Base-by-base conservation (phyloP, 331 rosid genomes). In the Pyrus hybrid region DNA sequence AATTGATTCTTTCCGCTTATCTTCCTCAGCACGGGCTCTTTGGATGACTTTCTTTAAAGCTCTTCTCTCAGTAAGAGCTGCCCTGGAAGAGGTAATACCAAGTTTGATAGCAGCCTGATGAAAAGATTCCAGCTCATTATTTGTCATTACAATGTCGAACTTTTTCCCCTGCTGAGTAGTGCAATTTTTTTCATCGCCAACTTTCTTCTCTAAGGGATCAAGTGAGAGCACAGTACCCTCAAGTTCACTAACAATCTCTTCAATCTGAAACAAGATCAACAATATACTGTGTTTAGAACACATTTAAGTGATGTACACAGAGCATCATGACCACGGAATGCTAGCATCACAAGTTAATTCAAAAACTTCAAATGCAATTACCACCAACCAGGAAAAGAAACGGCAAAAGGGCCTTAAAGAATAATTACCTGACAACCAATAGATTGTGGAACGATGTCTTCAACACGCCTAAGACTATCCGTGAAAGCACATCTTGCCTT, bases 41-140 rank as follows among this genome's bases (percentile, higher is more conserved):
- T 90, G 97, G 61, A 91, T 81, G 79, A 93, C 85, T 80, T 92
- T 93, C 83, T 88, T 93, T 25, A 93, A 89, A 72, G 93, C 90
- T 87, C 98, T 88, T 85, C 98, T 85, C 87, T 93, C 97, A 3
- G 96, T 72, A 22, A 93, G 96, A 64, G 98, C 98, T 68, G 83
- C 94, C 82, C 91, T 90, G 57, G 98, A 93, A 78, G 98, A 93
- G 72, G 87, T 93, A 68, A 93, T 88, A 68, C 98, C 98, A 71
- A 93, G 93, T 79, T 76, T 90, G 54, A 83, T 93, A 82, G 96
- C 96, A 78, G 93, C 94, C 77, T 80, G 89, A 75, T 93, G 97
- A 83, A 93, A 93, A 79, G 90, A 85, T 81, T 93, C 96, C 47
- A 93, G 91, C 86, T 93, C 98, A 76, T 84, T 83, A 65, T n/a